phyloP scores from a whole-genome alignment of 83 land plant genomes.

The Isoetes engelmannii region DNA sequence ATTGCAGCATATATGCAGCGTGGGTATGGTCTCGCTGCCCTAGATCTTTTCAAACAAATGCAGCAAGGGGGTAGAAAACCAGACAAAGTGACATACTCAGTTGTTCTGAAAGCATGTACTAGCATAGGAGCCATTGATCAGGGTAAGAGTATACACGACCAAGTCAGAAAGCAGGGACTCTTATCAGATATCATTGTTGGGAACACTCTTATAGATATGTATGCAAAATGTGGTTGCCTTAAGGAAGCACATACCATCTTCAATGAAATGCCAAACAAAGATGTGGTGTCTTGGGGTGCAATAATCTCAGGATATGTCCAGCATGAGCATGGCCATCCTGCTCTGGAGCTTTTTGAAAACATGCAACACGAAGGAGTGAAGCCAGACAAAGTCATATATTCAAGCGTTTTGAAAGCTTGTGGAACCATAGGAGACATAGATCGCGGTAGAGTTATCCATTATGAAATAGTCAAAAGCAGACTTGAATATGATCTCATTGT shows the following conservation, averaged over 20 bases:
- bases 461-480: conserved; percentile 30
- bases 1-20: neutral
- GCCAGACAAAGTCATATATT: conserved; percentile 37
- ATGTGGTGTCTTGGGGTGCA: conserved; percentile 45
- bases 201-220: neutral
- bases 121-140: no score
- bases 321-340: conserved; percentile 15
- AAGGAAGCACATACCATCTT: conserved; percentile 4
- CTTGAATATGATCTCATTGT: conserved; percentile 35
- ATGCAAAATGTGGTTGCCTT: conserved; percentile 5
- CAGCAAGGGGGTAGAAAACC: neutral
- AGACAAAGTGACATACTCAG: neutral
- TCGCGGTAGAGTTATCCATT: conserved; percentile 36
- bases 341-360: conserved; percentile 30
- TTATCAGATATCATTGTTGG: neutral
- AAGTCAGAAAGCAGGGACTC: neutral
- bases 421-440: conserved; percentile 22
- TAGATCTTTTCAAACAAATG: neutral
- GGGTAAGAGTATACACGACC: neutral
- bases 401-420: conserved; percentile 41
- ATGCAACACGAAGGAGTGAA: conserved; percentile 26
- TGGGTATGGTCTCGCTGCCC: neutral
- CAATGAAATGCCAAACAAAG: conserved; percentile 6
- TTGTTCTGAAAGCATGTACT: no score
- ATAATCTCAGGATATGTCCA: conserved; percentile 34